A percentile compares a stretch with the other conserved stretches of the same genome.
Evolutionary conservation across 2,329 filamentous ascomycete genomes (phyloP).

Genomic region (Alternaria postmessia): DNA sequence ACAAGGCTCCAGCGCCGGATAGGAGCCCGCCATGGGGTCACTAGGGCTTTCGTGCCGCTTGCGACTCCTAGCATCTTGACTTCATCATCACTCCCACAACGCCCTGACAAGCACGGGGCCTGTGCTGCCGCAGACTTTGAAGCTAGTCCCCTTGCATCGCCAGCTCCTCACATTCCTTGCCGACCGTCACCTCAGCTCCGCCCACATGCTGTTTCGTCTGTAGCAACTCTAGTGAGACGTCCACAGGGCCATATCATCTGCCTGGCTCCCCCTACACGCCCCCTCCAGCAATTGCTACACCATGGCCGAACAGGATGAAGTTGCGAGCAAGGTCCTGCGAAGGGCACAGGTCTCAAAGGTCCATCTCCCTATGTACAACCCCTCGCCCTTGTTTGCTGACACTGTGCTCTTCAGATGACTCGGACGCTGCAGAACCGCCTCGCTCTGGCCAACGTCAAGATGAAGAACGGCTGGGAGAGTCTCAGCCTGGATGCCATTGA

Average conservation of each 20-base stretch:
- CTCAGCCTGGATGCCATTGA: conserved; percentile 86
- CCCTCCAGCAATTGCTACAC: conserved; percentile 21
- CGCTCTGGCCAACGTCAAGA: conserved; percentile 95
- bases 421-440: conserved; percentile 91
- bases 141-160: conserved; percentile 37
- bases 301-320: conserved; percentile 51
- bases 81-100: conserved; percentile 13
- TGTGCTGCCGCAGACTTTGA: conserved; percentile 33
- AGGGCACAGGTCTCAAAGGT: conserved; percentile 56
- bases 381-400: conserved; percentile 37
- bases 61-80: conserved; percentile 16
- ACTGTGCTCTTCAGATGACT: conserved; percentile 73
- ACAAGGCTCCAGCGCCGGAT: conserved; percentile 35
- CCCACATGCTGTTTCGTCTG: conserved; percentile 34
- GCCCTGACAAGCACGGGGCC: conserved; percentile 30
- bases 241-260: conserved; percentile 29
- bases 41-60: conserved; percentile 13
- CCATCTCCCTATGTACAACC: conserved; percentile 21
- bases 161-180: conserved; percentile 40
- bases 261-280: conserved; percentile 10
- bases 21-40: conserved; percentile 18
- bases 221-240: conserved; percentile 39
- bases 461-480: conserved; percentile 93
- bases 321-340: conserved; percentile 54
- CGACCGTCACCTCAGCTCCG: conserved; percentile 41